Conservation (phyloP, 768 basidiomycete genomes). For the Hydnomerulius pinastri region DNA sequence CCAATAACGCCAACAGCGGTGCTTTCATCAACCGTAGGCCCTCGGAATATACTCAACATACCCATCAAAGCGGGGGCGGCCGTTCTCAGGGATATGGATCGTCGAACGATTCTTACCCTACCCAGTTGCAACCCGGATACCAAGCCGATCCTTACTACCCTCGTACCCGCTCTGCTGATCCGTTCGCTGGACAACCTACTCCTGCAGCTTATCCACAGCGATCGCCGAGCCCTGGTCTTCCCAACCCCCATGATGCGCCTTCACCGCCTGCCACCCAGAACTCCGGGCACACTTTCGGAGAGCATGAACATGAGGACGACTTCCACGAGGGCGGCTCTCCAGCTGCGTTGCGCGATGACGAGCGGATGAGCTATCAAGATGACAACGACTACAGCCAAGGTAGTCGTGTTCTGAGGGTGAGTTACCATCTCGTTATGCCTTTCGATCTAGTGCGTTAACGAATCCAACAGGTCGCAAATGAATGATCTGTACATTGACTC, state of each 20-base stretch:
- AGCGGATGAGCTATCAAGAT: conserved; percentile 33
- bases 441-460: background rate
- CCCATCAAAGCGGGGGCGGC: conserved; percentile 20
- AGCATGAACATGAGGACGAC: conserved; percentile 11
- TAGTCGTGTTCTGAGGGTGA: conserved; percentile 28
- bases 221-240: conserved; percentile 7
- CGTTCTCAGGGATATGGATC: conserved; percentile 25
- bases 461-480: conserved; percentile 18
- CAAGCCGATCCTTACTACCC: conserved; percentile 26
- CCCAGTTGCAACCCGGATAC: conserved; percentile 26
- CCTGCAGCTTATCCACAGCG: conserved; percentile 10
- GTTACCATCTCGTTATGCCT: conserved; percentile 9
- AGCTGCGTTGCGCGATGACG: conserved; percentile 12
- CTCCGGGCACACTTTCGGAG: conserved; percentile 10
- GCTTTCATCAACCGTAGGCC: conserved; percentile 23
- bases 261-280: conserved; percentile 14
- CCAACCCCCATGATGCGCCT: conserved; percentile 22
- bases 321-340: conserved; percentile 4
- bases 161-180: conserved; percentile 23
- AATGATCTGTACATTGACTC: too few species aligned
- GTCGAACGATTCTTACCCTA: conserved; percentile 17
- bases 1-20: background rate
- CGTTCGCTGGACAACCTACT: conserved; percentile 31
- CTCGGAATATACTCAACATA: conserved; percentile 28
- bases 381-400: conserved; percentile 30